Evolutionary conservation across 2,329 filamentous ascomycete species (phyloP), one percentile per base, ranked within the genome.

Genomic region (Xylaria sp.): DNA sequence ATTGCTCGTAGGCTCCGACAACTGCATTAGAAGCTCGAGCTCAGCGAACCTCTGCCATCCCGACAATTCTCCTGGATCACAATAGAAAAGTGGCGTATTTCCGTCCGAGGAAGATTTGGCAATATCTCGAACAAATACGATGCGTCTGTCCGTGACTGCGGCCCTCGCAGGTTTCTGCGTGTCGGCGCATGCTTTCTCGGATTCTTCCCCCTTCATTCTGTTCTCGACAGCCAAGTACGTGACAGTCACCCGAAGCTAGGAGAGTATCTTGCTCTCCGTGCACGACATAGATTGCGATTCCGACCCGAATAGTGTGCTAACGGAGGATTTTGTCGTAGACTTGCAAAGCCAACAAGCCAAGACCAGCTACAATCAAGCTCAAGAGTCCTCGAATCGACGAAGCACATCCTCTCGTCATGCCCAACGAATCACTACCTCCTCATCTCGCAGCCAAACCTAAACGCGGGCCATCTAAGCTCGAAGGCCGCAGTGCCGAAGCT

Each of bases 131-230:
- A 35, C 13, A 21, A 41, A 37, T 67, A 78, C 69, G 65, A 89
- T 88, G 86, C 85, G 82, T 80, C 72, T 83, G 71, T 83, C 82
- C 57, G 74, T 78, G 73, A 72, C 83, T 72, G 76, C 80, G 62
- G 76, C 81, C 68, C 73, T 85, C 52, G 77, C 86, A 72, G 83
- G 83, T 67, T 77, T 86, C 70, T 81, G 85, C 68, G 82, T 85
- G 62, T 81, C 83, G 23, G 87, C 83, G 44, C 80, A 87, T 64
- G 93, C 92, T 25, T 95, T 97, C 76, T 87, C 86, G 65, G 90
- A 97, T 77, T 92, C 93, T 2, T 93, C 92, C 56, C 94, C 95
- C 17, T 95, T 97, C 77, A 85, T 97, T 74, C 80, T 97, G 68
- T 89, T 96, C 76, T 97, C 94, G 31, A 94, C 90, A 46, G 85